Conservation (phyloP, 345 rosid species). For the Acer yangbiense region DNA sequence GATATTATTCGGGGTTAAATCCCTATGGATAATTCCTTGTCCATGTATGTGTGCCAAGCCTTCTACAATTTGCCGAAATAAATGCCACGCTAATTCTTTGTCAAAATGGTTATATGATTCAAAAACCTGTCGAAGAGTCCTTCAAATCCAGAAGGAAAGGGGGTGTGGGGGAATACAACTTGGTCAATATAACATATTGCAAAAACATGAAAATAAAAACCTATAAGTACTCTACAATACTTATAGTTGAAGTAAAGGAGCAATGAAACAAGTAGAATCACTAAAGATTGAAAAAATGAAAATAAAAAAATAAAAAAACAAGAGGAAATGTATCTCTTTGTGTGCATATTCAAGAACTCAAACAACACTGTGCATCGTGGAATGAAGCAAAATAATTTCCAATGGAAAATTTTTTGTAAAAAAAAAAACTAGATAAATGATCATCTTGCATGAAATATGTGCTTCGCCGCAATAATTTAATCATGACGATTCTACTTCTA, state of each 20-base stretch:
- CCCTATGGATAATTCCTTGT: constrained; percentile 98
- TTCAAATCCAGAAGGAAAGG: constrained; percentile 30
- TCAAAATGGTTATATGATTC: constrained; percentile 86
- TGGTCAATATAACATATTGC: constrained; percentile 6
- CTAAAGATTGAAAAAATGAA: neutral
- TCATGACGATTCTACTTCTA: neutral
- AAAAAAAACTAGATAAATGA: neutral
- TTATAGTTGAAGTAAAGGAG: neutral
- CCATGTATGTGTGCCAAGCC: constrained; percentile 95
- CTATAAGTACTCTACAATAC: neutral
- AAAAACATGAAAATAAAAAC: constrained; percentile 11
- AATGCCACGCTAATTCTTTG: constrained; percentile 84
- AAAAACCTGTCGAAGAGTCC: constrained; percentile 88
- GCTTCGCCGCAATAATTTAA: neutral
- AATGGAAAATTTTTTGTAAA: neutral
- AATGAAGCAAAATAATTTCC: neutral
- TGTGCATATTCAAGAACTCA: neutral
- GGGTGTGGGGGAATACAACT: constrained; percentile 20
- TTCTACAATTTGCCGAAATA: constrained; percentile 90
- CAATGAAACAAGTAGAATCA: neutral
- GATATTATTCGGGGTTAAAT: constrained; percentile 90
- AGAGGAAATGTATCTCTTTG: neutral
- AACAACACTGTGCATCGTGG: neutral
- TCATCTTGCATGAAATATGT: neutral
- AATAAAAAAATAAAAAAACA: neutral